phyloP scores from a whole-genome alignment of 2,329 filamentous ascomycete genomes.

The Emericellopsis cladophorae region DNA sequence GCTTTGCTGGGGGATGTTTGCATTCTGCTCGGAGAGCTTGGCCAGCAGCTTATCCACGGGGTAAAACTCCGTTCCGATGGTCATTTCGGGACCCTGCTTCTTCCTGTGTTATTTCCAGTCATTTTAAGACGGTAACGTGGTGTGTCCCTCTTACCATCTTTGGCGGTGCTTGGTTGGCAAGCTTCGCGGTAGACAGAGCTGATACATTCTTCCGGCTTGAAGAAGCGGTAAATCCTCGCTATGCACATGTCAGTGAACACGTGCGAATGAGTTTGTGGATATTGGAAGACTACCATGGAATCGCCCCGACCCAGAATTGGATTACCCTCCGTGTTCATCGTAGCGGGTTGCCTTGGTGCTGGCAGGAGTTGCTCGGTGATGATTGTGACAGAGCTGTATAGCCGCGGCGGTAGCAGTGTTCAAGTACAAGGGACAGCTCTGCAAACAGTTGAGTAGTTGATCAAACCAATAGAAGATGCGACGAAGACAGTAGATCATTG shows the following conservation, averaged over 20 bases:
- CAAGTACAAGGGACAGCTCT: constrained; percentile 1
- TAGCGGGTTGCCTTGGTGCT: too few relatives aligned
- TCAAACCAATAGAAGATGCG: constrained; percentile 4
- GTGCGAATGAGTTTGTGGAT: too few relatives aligned
- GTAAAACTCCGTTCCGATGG: constrained; percentile 24
- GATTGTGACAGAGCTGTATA: too few relatives aligned
- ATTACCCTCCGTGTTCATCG: too few relatives aligned
- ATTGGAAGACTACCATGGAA: too few relatives aligned
- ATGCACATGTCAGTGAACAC: too few relatives aligned
- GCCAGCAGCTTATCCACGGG: constrained; percentile 62
- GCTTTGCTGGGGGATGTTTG: constrained; percentile 41
- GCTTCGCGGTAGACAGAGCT: constrained; percentile 37
- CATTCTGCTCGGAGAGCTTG: constrained; percentile 61
- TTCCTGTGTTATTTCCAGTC: constrained; percentile 28
- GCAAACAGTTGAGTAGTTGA: not conserved
- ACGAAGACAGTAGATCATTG: constrained; percentile 9
- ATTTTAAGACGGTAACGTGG: constrained; percentile 9
- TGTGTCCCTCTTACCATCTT: constrained; percentile 28
- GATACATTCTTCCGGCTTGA: constrained; percentile 27
- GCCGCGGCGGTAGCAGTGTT: not conserved
- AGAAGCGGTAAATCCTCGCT: too few relatives aligned
- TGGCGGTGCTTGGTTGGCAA: constrained; percentile 38
- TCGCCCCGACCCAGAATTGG: too few relatives aligned
- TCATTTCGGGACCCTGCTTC: constrained; percentile 25
- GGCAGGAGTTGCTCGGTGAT: too few relatives aligned